phyloP scores from a whole-genome alignment of 192 early-diverging fungal species.

The Entomortierella parvispora region DNA sequence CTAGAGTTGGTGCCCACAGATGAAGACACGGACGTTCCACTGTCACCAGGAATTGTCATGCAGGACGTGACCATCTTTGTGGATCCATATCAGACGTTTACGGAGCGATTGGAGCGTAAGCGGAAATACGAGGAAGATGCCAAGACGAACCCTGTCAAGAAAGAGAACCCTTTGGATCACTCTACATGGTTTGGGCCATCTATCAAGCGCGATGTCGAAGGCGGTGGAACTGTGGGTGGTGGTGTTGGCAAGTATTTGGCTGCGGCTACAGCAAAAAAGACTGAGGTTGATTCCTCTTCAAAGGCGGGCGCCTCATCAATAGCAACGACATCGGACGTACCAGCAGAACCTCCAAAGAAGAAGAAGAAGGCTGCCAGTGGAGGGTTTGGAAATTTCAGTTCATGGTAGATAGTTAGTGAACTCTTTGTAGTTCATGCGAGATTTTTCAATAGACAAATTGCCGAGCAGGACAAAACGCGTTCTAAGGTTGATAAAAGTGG shows the following conservation, averaged over 20 bases:
- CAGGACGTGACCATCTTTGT: conserved; percentile 77
- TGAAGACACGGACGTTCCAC: conserved; percentile 74
- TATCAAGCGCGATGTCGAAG: conserved; percentile 46
- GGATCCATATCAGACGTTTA: conserved; percentile 86
- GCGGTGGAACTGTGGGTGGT: conserved; percentile 34
- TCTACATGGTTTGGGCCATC: conserved; percentile 81
- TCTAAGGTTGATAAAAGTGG: no score
- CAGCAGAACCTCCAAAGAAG: conserved; percentile 34
- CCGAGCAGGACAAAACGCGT: no score
- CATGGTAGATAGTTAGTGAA: no score
- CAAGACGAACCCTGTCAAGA: conserved; percentile 53
- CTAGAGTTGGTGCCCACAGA: conserved; percentile 83
- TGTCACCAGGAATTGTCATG: conserved; percentile 75
- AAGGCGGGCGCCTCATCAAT: conserved; percentile 6
- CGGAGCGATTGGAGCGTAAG: conserved; percentile 74
- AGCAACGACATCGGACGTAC: conserved; percentile 3
- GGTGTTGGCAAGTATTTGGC: conserved; percentile 77
- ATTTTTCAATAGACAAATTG: no score
- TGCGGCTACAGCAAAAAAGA: conserved; percentile 17
- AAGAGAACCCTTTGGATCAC: conserved; percentile 62
- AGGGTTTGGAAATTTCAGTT: conserved; percentile 60
- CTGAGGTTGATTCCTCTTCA: conserved; percentile 11
- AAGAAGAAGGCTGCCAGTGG: conserved; percentile 43
- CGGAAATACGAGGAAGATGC: conserved; percentile 56
- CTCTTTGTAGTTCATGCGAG: no score